Base-by-base conservation (phyloP, 371 early-diverging fungal species). In the Gilbertella persicaria region DNA sequence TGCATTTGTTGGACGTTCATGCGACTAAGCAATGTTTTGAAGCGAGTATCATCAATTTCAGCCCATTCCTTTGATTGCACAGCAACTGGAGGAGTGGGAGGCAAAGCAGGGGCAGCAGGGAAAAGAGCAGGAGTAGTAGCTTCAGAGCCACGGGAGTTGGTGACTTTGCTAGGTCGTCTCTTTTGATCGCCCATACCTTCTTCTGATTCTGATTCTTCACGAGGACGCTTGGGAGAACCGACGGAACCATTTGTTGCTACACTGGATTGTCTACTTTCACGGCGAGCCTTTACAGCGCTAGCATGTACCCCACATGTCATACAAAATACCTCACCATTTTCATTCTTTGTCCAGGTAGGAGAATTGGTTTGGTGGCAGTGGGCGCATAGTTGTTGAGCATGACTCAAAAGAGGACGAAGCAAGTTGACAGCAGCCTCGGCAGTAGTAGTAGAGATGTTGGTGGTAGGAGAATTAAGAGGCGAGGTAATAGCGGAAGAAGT, bases 251-350 rank as follows among this genome's bases (percentile, higher is more conserved):
- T 21, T 35, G n/a, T 41, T 14, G 49, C 25, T 40, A 24, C 21
- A 30, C 14, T 30, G 28, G 16, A 17, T 7, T 30, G 16, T 23
- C 30, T 25, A 25, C 30, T 30, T 21, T 46, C 39, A 29, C 16
- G 30, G n/a, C n/a, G n/a, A n/a, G n/a, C n/a, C n/a, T n/a, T n/a
- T n/a, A n/a, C n/a, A n/a, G n/a, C n/a, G n/a, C n/a, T n/a, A n/a
- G n/a, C n/a, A 62, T 91, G 91, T 9, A 92, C 72, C 3, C 91
- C 90, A 54, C 95, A 94, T 2, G 93, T 87, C 60, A 94, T 93
- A 70, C 97, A 95, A 14, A 94, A 80, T 13, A 85, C 75, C 58
- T 88, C 82, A 16, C 91, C 91, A 36, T 83, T 78, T 17, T 83
- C 81, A 55, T 88, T 85, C 55, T 91, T 84, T 8, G 91, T 80